A percentile compares a stretch with the other conserved stretches of the same genome.
phyloP scores from a whole-genome alignment of 2,329 filamentous ascomycete species.

The Polychaeton citri region DNA sequence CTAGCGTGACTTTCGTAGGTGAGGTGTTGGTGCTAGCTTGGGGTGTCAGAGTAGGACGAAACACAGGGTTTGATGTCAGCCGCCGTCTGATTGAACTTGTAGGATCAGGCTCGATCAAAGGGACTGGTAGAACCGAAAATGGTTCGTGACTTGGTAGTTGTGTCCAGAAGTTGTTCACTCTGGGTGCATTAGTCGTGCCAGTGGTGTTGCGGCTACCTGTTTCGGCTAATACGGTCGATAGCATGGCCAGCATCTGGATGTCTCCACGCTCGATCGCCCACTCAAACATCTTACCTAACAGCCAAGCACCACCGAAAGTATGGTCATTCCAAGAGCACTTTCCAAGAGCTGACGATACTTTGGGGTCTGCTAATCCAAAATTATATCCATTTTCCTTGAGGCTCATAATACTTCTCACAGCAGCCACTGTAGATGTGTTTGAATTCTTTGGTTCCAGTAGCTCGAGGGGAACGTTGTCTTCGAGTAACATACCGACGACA shows the following conservation, averaged over 20 bases:
- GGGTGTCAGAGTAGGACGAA: background rate
- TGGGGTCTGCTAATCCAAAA: conserved; percentile 31
- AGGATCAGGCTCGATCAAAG: background rate
- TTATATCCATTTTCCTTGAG: conserved; percentile 8
- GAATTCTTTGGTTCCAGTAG: no score
- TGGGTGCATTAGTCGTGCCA: background rate
- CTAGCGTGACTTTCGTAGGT: background rate
- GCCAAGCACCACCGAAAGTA: conserved; percentile 41
- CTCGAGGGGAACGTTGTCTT: conserved; percentile 60
- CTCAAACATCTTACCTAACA: conserved; percentile 44
- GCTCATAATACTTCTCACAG: no score
- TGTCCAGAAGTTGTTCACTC: background rate
- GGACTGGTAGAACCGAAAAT: background rate
- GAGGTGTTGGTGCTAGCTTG: background rate
- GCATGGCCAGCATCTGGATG: conserved; percentile 52
- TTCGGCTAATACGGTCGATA: conserved; percentile 46
- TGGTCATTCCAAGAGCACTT: conserved; percentile 44
- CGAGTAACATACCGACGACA: conserved; percentile 63
- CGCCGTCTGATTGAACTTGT: background rate
- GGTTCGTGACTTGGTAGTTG: background rate
- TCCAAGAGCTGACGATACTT: conserved; percentile 24
- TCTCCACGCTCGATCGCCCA: conserved; percentile 49
- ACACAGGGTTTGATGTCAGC: background rate
- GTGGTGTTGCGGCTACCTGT: background rate
- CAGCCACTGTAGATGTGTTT: no score